Percentiles rank a stretch among this genome's conserved stretches.
Conservation (phyloP, 257 asterid species). For the Przewalskia tangutica region DNA sequence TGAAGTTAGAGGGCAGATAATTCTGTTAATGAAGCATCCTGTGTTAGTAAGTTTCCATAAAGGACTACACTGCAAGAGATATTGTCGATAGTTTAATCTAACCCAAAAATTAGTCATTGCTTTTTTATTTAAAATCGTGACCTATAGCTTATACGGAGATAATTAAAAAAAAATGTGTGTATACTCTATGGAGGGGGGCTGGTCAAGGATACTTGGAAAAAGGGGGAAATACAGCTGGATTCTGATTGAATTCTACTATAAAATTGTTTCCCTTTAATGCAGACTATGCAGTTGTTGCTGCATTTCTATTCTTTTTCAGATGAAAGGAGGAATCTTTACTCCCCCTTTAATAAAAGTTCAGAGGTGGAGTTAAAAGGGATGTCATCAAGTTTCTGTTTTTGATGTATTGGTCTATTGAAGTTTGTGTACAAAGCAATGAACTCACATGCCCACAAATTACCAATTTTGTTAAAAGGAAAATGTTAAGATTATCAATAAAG, state of each 20-base stretch:
- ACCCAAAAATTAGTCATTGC: no score
- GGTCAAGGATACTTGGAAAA: background rate
- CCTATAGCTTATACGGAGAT: no score
- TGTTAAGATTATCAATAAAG: no score
- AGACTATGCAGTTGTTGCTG: background rate
- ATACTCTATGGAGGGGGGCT: no score
- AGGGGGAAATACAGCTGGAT: slow-evolving; percentile 11
- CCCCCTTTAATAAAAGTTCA: background rate
- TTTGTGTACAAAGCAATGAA: background rate
- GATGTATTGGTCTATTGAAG: background rate
- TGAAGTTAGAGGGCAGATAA: no score
- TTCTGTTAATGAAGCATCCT: no score
- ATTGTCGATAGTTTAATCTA: no score
- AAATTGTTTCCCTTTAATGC: slow-evolving; percentile 1
- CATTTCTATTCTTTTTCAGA: background rate
- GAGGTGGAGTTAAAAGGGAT: background rate
- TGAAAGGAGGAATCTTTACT: background rate
- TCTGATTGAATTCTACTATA: background rate
- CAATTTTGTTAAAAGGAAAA: no score
- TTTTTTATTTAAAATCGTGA: no score
- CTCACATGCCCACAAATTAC: background rate
- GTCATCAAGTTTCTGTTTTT: background rate
- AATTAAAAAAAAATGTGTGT: no score
- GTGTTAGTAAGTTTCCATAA: no score
- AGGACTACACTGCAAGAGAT: no score